Conservation (phyloP, 129 eudicot genomes). For the Apium graveolens region DNA sequence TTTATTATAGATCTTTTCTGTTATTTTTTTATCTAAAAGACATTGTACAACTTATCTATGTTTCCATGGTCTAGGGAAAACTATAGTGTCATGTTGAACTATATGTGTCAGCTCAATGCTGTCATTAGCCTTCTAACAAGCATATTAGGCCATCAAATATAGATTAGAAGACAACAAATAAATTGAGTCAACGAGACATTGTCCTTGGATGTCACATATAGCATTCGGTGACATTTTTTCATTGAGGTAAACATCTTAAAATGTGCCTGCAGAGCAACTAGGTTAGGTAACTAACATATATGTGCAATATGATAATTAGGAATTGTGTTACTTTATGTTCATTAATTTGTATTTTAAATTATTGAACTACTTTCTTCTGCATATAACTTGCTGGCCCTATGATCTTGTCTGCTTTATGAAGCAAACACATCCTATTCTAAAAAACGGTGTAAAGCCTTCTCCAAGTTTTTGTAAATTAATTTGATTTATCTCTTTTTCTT, state of each 20-base stretch:
- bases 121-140: background rate
- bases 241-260: background rate
- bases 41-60: background rate
- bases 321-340: background rate
- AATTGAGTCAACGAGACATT: background rate
- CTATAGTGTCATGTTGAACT: background rate
- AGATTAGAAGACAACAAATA: background rate
- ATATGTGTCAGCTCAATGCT: background rate
- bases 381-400: background rate
- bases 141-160: background rate
- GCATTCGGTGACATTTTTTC: background rate
- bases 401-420: background rate
- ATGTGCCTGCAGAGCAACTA: background rate
- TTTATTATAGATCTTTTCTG: background rate
- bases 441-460: too few relatives aligned
- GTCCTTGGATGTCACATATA: background rate
- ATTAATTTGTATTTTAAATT: background rate
- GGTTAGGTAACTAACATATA: background rate
- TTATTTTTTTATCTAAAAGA: background rate
- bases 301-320: background rate
- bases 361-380: background rate
- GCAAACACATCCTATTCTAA: background rate
- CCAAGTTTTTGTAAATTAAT: constrained; percentile 5
- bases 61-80: background rate
- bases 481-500: constrained; percentile 3